Conservation (phyloP, 306 rosid genomes). For the Carpinus fangiana region DNA sequence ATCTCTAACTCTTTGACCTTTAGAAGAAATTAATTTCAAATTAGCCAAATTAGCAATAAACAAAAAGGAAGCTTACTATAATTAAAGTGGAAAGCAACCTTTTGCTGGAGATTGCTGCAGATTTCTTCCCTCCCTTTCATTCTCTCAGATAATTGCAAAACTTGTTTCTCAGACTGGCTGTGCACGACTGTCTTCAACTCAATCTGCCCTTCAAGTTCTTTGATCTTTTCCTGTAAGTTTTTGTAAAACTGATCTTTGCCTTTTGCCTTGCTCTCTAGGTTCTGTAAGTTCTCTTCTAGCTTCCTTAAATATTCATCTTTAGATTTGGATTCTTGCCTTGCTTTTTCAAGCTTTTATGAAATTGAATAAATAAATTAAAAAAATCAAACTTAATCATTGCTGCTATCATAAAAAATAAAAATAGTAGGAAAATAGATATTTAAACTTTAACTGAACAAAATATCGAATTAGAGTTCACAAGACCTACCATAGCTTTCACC, state of each 20-base stretch:
- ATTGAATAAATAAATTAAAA: constrained; percentile 4
- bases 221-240: constrained; percentile 71
- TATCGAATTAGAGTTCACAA: constrained; percentile 12
- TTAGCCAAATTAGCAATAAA: constrained; percentile 26
- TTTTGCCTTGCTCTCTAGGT: constrained; percentile 68
- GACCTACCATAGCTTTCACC: constrained; percentile 63
- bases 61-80: constrained; percentile 1
- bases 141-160: constrained; percentile 63
- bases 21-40: constrained; percentile 18
- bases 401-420: background rate
- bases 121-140: constrained; percentile 71
- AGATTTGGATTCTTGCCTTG: constrained; percentile 65
- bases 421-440: constrained; percentile 1
- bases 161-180: constrained; percentile 68
- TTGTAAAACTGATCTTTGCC: constrained; percentile 61
- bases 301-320: constrained; percentile 75
- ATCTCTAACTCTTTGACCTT: constrained; percentile 79
- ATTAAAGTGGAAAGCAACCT: constrained; percentile 49
- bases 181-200: constrained; percentile 62
- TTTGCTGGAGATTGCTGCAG: constrained; percentile 64
- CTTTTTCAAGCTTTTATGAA: constrained; percentile 68
- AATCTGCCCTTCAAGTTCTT: constrained; percentile 80
- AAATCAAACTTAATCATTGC: background rate
- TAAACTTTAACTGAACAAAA: background rate
- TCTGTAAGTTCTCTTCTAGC: constrained; percentile 76